phyloP scores from a whole-genome alignment of 331 rosid genomes.

The Malus hybrid region DNA sequence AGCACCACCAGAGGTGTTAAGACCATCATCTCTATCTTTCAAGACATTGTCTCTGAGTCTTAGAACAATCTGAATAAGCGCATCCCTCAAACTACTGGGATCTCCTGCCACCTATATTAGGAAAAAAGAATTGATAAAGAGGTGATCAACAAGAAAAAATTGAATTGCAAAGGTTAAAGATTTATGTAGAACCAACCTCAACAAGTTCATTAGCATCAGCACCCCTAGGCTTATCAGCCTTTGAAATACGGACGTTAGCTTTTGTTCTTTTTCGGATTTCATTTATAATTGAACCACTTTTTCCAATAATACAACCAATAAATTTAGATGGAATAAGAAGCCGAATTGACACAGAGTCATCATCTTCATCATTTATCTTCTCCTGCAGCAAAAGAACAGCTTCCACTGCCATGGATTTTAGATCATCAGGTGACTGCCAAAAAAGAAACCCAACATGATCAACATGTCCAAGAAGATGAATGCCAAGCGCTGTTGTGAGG shows the following conservation, averaged over 20 bases:
- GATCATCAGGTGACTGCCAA: conserved; percentile 74
- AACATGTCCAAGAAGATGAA: conserved; percentile 7
- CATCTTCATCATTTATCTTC: conserved; percentile 90
- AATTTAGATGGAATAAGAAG: conserved; percentile 87
- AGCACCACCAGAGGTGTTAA: conserved; percentile 36
- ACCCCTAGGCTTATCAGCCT: conserved; percentile 63
- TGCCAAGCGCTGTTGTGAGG: neutral
- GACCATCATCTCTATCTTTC: conserved; percentile 62
- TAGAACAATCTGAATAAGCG: conserved; percentile 82
- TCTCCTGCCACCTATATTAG: conserved; percentile 64
- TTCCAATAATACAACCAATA: conserved; percentile 95
- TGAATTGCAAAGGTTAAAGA: conserved; percentile 2
- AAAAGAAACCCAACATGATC: conserved; percentile 7
- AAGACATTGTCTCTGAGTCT: conserved; percentile 85
- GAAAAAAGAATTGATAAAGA: conserved; percentile 2
- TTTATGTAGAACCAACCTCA: conserved; percentile 49
- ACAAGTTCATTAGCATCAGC: conserved; percentile 68
- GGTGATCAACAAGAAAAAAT: neutral
- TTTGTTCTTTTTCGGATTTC: conserved; percentile 86
- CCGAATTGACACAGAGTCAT: conserved; percentile 48
- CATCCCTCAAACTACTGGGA: conserved; percentile 75
- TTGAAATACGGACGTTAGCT: conserved; percentile 81
- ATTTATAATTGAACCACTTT: conserved; percentile 86
- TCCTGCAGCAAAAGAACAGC: conserved; percentile 89
- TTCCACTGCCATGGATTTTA: conserved; percentile 93